Base-by-base conservation (phyloP, 768 basidiomycete species). In the Leccinum subtestaceum region DNA sequence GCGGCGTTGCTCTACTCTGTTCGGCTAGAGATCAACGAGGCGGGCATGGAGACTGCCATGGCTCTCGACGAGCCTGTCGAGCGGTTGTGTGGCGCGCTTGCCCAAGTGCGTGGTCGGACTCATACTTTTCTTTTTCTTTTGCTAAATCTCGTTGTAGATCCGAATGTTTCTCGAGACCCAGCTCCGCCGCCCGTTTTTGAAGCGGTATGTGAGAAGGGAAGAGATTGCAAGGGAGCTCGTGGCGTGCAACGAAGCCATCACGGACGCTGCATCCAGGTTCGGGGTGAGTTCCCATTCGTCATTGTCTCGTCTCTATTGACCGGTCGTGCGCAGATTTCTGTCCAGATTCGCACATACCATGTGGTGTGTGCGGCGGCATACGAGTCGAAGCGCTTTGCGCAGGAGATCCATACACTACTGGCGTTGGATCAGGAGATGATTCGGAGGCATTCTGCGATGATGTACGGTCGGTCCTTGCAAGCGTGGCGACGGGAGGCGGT, bases 141-240 rank as follows among this genome's bases (percentile, higher is more conserved):
- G 36, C 48, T 60, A 19, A 61, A 4, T 50, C 15, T 5, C 29
- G 45, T 29, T 55, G 29, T 49, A 81, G 81, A 80, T 89, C 4
- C 74, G 76, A 43, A 62, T 67, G 2, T 81, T 91, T 62, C 76
- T 90, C 27, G 66, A 77, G 55, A 85, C 83, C 62, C 85, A 90
- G 62, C 75, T 78, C n/a, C 63, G 82, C 45, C 76, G 89, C 2
- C 87, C 91, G 0, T 93, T 91, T 74, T 72, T 93, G 61, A 89
- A 90, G 71, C 80, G 89, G 4, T 93, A 89, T 66, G 78, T 93
- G 40, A 85, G 85, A 67, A 82, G 88, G 46, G 86, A 89, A 40
- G 89, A 92, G 61, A 86, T 86, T 29, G 67, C 79, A 15, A 73
- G 76, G 3, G 79, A 82, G 32, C 82, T 91, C 38, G 65, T 70